phyloP scores from a whole-genome alignment of 495 filamentous ascomycete species.

The Penicillium soppii region DNA sequence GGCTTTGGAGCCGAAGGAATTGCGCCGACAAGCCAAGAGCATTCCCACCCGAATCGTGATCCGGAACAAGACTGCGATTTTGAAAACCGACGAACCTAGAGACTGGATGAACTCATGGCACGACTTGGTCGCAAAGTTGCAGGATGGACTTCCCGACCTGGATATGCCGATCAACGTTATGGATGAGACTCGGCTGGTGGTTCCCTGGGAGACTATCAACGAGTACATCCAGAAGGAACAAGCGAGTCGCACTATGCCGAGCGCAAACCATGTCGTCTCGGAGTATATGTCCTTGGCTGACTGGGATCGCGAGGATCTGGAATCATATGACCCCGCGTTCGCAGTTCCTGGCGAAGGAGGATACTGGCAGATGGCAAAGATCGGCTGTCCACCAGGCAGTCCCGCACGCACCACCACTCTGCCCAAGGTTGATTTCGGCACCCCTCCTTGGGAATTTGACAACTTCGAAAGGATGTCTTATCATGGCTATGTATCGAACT shows the following conservation, averaged over 20 bases:
- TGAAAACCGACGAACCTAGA: background rate
- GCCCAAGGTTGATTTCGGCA: constrained; percentile 37
- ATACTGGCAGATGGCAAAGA: constrained; percentile 56
- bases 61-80: constrained; percentile 7
- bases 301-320: constrained; percentile 7
- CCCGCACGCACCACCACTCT: constrained; percentile 43
- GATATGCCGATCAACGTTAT: constrained; percentile 65
- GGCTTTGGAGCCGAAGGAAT: constrained; percentile 46
- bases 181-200: constrained; percentile 65
- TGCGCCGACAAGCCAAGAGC: constrained; percentile 24
- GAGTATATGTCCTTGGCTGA: constrained; percentile 21
- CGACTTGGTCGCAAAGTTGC: constrained; percentile 54
- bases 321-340: constrained; percentile 2
- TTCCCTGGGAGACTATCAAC: constrained; percentile 66
- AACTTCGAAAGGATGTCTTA: constrained; percentile 29
- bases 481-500: constrained; percentile 60
- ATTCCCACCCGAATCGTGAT: constrained; percentile 10
- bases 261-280: constrained; percentile 22
- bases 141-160: constrained; percentile 64
- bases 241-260: background rate
- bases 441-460: constrained; percentile 30
- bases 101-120: constrained; percentile 25
- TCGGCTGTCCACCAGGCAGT: constrained; percentile 54
- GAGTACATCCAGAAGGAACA: constrained; percentile 52
- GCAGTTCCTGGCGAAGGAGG: constrained; percentile 2